Evolutionary conservation across 1,284 basidiomycete species (phyloP).

Genomic region (Cystobasidium sp.): DNA sequence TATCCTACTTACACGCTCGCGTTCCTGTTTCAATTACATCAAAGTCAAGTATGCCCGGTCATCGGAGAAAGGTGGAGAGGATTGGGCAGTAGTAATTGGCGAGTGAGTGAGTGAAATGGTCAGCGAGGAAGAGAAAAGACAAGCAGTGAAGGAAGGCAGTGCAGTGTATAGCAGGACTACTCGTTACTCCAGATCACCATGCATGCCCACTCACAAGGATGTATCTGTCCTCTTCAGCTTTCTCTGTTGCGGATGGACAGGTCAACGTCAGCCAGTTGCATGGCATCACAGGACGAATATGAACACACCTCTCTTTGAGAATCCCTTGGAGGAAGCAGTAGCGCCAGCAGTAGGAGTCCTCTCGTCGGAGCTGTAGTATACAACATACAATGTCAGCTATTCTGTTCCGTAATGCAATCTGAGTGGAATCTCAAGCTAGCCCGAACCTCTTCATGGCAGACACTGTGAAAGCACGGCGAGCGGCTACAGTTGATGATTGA

Average conservation of each 20-base stretch:
- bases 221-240: conserved; percentile 41
- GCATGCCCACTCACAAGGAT: conserved; percentile 21
- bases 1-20: conserved; percentile 29
- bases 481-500: background rate
- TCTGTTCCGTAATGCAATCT: background rate
- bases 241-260: conserved; percentile 24
- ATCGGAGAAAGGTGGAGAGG: background rate
- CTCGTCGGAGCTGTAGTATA: conserved; percentile 23
- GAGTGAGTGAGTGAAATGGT: conserved; percentile 7
- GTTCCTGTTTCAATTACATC: too few species aligned
- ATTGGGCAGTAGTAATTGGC: background rate
- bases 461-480: conserved; percentile 21
- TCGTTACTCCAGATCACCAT: background rate
- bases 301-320: conserved; percentile 37
- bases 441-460: conserved; percentile 32
- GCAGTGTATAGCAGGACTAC: background rate
- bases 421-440: background rate
- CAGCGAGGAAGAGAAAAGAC: background rate
- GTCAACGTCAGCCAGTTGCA: background rate
- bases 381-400: background rate
- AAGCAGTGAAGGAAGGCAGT: too few species aligned
- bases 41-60: background rate
- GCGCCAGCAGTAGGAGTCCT: conserved; percentile 10
- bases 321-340: conserved; percentile 31
- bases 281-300: background rate